These are phyloP conservation scores for Capillidium rhysosporum DNA, from an alignment of 371 early-diverging fungal species.

Conservation along the genomic window DNA sequence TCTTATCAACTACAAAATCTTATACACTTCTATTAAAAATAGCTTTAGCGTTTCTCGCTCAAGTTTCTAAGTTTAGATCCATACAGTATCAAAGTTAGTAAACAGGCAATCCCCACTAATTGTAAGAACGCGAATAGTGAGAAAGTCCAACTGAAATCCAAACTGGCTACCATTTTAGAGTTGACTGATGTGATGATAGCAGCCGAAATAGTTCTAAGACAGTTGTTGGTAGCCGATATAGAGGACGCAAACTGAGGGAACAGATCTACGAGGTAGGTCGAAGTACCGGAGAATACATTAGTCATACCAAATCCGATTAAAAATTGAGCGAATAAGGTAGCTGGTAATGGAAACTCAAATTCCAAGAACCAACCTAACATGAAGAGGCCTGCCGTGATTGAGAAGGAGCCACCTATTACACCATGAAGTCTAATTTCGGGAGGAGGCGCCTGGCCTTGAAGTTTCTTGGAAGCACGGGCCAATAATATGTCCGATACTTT, in stretches of 20 bases:
- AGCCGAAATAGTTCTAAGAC: background rate
- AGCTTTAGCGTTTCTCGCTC: too few species aligned
- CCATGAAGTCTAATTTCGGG: constrained; percentile 17
- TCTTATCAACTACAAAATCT: background rate
- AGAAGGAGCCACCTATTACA: constrained; percentile 18
- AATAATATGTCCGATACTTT: constrained; percentile 17
- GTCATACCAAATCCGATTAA: background rate
- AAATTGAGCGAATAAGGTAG: background rate
- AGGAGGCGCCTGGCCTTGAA: background rate
- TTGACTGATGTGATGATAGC: background rate
- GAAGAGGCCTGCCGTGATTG: constrained; percentile 16
- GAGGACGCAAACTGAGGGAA: constrained; percentile 1
- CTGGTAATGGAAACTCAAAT: constrained; percentile 8
- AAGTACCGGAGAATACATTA: background rate
- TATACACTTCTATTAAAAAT: background rate
- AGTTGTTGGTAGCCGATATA: constrained; percentile 1
- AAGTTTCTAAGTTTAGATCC: background rate
- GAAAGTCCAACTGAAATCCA: background rate
- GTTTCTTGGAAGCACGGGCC: background rate
- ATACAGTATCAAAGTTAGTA: background rate
- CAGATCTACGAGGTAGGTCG: constrained; percentile 6
- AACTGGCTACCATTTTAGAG: background rate
- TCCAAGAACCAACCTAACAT: constrained; percentile 22
- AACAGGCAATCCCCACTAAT: background rate
- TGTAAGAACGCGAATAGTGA: background rate